Percentiles rank a stretch among this genome's conserved stretches.
Conservation (phyloP, 2,329 filamentous ascomycete species). For the Plenodomus biglobosus region DNA sequence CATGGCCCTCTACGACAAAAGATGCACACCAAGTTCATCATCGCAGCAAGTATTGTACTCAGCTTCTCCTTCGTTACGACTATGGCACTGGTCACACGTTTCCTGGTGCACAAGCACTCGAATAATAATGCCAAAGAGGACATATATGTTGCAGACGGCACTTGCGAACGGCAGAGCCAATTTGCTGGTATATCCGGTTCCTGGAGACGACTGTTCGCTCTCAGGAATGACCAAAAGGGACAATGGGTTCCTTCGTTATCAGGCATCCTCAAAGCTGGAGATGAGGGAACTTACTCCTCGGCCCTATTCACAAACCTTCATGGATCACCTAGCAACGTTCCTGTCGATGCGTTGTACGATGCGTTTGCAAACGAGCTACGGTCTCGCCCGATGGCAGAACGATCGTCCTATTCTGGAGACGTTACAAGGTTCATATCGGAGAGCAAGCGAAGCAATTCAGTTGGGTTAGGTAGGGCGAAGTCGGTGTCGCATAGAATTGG, state of each 20-base stretch:
- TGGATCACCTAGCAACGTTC: constrained; percentile 24
- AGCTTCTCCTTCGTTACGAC: constrained; percentile 14
- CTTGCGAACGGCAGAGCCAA: constrained; percentile 14
- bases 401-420: constrained; percentile 25
- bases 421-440: constrained; percentile 27
- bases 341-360: constrained; percentile 30
- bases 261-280: constrained; percentile 37
- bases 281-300: constrained; percentile 33
- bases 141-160: constrained; percentile 14
- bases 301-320: constrained; percentile 28
- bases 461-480: constrained; percentile 18
- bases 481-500: constrained; percentile 19
- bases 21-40: constrained; percentile 17
- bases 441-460: constrained; percentile 11
- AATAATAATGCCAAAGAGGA: constrained; percentile 17
- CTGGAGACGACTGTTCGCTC: constrained; percentile 22
- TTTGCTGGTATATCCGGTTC: constrained; percentile 18
- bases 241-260: constrained; percentile 33
- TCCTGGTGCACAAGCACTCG: constrained; percentile 27
- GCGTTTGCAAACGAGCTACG: constrained; percentile 30
- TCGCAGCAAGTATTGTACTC: constrained; percentile 21
- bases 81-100: constrained; percentile 36
- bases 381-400: constrained; percentile 20
- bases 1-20: constrained; percentile 3
- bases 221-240: constrained; percentile 18